Evolutionary conservation across 345 rosid species (phyloP), one percentile per base, ranked within the genome.

Genomic region (Euphorbia lathyris): DNA sequence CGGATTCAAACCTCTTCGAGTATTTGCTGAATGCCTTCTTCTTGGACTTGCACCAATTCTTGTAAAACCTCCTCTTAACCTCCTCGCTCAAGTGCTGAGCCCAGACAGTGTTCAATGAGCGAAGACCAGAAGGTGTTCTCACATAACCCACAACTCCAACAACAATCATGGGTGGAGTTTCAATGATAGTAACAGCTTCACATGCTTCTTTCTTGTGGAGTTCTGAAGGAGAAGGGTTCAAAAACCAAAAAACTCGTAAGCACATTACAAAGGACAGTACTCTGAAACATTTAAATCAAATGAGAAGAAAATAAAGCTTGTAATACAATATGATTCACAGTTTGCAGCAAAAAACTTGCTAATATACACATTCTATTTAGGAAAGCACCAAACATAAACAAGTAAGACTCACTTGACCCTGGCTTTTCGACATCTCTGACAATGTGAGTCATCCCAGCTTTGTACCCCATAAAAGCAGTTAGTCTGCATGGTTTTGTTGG

Each of bases 401-500:
- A 26, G 14, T 4, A 22, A 40, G 4, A 51, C 91, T 84, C 74
- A 88, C 93, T 91, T 25, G 95, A 91, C 67, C 97, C 92, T 2
- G 92, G 95, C 57, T 91, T 91, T 55, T 88, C 92, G 5, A 91
- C 97, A 64, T 91, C 97, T 66, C 92, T 74, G 20, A 91, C 92
- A 80, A 91, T 88, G 77, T 91, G 95, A 34, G 97, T 88, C 97
- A 88, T 91, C 12, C 97, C 90, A 68, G 92, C 95, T 76, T 91
- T 88, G 82, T 91, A 91, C 50, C 92, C 95, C 77, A 91, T 14
- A 79, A 91, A 88, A 30, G 95, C 91, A 22, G 92, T 91, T 36
- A 91, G 78, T 73, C 58, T 86, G 84, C 88, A 85, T 10, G 90
- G 85, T 76, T 91, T 88, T 71, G 59, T 69, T 30, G 83, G 83